Percentiles rank a stretch among this genome's conserved stretches.
phyloP scores from a whole-genome alignment of 305 asterid species.

The Fraxinus floribunda region DNA sequence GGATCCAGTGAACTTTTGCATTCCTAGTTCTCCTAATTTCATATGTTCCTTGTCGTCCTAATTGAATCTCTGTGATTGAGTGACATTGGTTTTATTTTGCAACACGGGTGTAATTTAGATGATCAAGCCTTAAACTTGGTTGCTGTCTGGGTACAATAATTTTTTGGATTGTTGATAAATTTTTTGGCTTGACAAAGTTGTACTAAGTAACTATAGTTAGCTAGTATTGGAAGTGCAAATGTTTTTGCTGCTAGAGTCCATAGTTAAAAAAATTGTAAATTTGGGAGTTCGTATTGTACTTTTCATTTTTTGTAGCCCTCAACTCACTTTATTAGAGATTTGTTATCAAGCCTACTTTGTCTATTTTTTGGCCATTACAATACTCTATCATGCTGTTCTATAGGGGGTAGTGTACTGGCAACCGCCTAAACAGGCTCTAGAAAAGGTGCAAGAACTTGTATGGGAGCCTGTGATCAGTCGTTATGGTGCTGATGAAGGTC shows the following conservation, averaged over 20 bases:
- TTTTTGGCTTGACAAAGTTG: background rate
- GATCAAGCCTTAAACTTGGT: background rate
- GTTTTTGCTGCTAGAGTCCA: background rate
- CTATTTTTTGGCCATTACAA: background rate
- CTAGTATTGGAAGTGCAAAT: background rate
- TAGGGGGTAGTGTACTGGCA: constrained; percentile 98
- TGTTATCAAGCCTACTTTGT: background rate
- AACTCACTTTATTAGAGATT: background rate
- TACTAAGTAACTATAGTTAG: background rate
- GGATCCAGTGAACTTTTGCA: background rate
- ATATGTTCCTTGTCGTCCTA: background rate
- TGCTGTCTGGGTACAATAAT: background rate
- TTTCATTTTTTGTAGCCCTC: background rate
- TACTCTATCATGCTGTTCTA: constrained; percentile 2
- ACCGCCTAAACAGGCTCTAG: constrained; percentile 82
- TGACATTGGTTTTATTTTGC: background rate
- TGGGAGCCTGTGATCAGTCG: constrained; percentile 86
- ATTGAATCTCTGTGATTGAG: background rate
- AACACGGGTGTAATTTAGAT: background rate
- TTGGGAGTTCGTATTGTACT: background rate
- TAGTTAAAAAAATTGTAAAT: background rate
- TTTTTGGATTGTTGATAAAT: background rate
- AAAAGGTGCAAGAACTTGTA: constrained; percentile 63
- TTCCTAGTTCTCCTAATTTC: background rate
- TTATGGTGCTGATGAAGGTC: constrained; percentile 94